Base-by-base conservation (phyloP, 352 stramenopile species). In the Globisporangium paddicum region DNA sequence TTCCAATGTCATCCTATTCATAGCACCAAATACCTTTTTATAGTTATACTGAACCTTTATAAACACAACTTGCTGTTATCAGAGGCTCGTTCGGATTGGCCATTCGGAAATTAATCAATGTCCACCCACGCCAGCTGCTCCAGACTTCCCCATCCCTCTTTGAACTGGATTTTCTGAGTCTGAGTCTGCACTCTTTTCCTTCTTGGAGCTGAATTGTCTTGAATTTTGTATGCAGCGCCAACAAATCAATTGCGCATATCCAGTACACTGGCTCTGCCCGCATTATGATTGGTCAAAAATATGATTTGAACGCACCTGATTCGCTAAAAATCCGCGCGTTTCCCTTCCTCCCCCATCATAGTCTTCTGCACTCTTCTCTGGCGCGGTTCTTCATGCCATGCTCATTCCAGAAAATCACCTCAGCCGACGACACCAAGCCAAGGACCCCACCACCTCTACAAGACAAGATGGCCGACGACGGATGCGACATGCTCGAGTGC, bases 401-500 rank as follows among this genome's bases (percentile, higher is more conserved):
- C 34, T 72, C 70, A 78, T 66, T 75, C 63, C 14, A 25, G n/a
- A 58, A 58, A 38, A 14, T n/a, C n/a, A n/a, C n/a, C 34, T 56
- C 50, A 35, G 38, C 23, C 45, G 45, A 45, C 21, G 49, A 55
- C 21, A 58, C 38, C 34, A 42, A 57, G 30, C 38, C 23, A 21
- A 35, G 37, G 34, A 57, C 30, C 14, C n/a, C 4, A 32, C 25
- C 26, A 35, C 45, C 25, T 32, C 23, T 3, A 1, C 19, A 45
- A 56, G 32, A 30, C 42, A 59, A 11, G 10, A 61, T 61, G 55
- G 55, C 86, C 72, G 80, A 88, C 47, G 79, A 88, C 60, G 78
- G 77, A 51, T 90, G 81, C 52, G 83, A 93, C 51, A 83, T 89
- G 69, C 73, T 87, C 71, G 80, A 88, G 63, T 90, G 78, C 73